phyloP scores from a whole-genome alignment of 352 stramenopile species.

The Globisporangium cederbergense region DNA sequence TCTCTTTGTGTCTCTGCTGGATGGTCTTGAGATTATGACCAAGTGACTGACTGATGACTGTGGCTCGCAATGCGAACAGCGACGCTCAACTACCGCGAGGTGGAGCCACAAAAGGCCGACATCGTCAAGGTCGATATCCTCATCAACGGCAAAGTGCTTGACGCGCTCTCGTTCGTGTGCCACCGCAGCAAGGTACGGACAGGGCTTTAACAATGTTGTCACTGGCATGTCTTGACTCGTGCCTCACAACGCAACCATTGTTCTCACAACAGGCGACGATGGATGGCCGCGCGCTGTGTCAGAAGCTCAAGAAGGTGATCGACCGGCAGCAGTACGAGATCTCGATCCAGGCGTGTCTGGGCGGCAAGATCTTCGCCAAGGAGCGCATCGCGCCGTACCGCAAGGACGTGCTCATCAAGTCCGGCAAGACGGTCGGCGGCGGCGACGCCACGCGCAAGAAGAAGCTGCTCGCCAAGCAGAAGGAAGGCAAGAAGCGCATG shows the following conservation, averaged over 20 bases:
- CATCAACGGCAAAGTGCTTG: constrained; percentile 94
- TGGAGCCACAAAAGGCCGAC: constrained; percentile 88
- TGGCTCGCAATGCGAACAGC: constrained; percentile 26
- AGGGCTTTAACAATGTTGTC: not conserved
- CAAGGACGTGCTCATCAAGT: constrained; percentile 96
- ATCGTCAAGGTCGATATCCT: constrained; percentile 95
- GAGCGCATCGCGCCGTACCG: constrained; percentile 96
- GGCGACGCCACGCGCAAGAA: constrained; percentile 98
- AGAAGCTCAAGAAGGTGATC: constrained; percentile 96
- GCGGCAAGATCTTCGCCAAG: constrained; percentile 95
- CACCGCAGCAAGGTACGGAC: constrained; percentile 79
- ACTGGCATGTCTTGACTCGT: not conserved
- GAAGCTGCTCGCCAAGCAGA: constrained; percentile 99
- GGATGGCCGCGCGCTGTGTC: constrained; percentile 87
- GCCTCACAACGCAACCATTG: not conserved
- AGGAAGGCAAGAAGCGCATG: constrained; percentile 97
- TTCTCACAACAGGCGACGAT: constrained; percentile 32
- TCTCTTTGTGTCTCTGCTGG: not conserved
- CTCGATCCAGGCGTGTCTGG: constrained; percentile 96
- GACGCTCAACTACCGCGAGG: constrained; percentile 93
- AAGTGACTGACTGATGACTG: not conserved
- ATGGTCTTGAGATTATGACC: not conserved
- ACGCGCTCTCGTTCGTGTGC: constrained; percentile 97
- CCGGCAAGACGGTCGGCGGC: constrained; percentile 94
- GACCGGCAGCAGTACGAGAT: constrained; percentile 98